These are phyloP conservation scores for Yamadazyma laniorum DNA, from an alignment of 805 yeast genomes.

Conservation along the genomic window DNA sequence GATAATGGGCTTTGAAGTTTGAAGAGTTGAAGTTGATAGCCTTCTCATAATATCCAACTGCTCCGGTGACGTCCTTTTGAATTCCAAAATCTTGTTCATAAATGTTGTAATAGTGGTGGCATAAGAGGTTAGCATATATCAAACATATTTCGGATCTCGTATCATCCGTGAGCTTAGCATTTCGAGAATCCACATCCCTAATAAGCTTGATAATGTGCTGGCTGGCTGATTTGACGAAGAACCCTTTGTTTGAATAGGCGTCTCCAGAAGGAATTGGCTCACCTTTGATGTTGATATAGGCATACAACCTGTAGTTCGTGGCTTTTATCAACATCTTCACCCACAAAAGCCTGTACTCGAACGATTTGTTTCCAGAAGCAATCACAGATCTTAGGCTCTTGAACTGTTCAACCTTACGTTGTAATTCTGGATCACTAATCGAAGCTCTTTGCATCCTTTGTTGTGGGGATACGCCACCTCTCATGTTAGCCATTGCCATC, in stretches of 20 bases:
- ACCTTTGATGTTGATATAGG: slow-evolving; percentile 44
- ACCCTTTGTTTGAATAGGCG: slow-evolving; percentile 28
- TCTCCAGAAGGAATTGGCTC: slow-evolving; percentile 32
- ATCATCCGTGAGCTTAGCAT: slow-evolving; percentile 18
- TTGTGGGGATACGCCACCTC: neutral
- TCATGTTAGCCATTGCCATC: neutral
- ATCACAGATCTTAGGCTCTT: slow-evolving; percentile 32
- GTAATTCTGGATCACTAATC: slow-evolving; percentile 23
- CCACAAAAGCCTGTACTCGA: slow-evolving; percentile 43
- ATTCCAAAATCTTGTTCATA: slow-evolving; percentile 39
- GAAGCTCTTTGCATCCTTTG: neutral
- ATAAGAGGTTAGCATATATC: slow-evolving; percentile 37
- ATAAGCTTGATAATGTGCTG: slow-evolving; percentile 38
- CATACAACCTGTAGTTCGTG: slow-evolving; percentile 35
- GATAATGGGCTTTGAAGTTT: slow-evolving; percentile 33
- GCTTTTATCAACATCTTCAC: slow-evolving; percentile 41
- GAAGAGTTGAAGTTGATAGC: slow-evolving; percentile 32
- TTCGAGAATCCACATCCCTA: slow-evolving; percentile 27
- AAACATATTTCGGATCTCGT: slow-evolving; percentile 31
- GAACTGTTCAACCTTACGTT: slow-evolving; percentile 34
- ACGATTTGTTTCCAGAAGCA: slow-evolving; percentile 41
- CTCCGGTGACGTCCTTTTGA: slow-evolving; percentile 24
- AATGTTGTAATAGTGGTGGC: slow-evolving; percentile 27
- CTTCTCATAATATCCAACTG: slow-evolving; percentile 30
- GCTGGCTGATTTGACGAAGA: slow-evolving; percentile 37